Evolutionary conservation across 2,329 filamentous ascomycete genomes (phyloP), one percentile per base, ranked within the genome.

Genomic region (Alternaria gaisen): DNA sequence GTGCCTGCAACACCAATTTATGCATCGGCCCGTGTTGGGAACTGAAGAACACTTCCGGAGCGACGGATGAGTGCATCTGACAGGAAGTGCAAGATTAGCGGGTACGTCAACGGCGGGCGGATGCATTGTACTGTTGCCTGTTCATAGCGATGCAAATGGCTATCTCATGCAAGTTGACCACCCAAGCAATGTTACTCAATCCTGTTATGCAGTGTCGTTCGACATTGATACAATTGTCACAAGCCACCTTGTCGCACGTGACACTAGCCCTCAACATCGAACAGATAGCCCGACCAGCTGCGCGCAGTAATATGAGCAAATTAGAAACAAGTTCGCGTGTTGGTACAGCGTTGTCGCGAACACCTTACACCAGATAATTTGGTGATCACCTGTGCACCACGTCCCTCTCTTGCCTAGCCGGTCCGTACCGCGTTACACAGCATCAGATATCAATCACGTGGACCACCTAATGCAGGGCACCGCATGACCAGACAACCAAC

Each of bases 1-100:
- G 10, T 30, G 24, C n/a, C 42, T 61, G 54, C 40, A 34, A 57
- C 52, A 64, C 51, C 48, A 59, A 50, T 57, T 63, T 34, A 70
- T 67, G 67, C 62, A 55, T 57, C 40, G 16, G 24, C 28, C 62
- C 51, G 58, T 60, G 24, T 50, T 53, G 30, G 60, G 54, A 53
- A 55, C 40, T 36, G 55, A 52, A 42, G 48, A 48, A 60, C 50
- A 40, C 22, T 57, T 38, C 53, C 61, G 47, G 60, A 54, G 60
- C 57, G 51, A 60, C 58, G 56, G 67, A 51, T 61, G 56, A 36
- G 28, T 66, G 61, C 58, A 59, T 62, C 56, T 66, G 68, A 67
- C 65, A 71, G 61, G 67, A 57, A 62, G 61, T 56, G 61, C 61
- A 58, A 53, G 42, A 51, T 52, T 53, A 64, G 57, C 56, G 52